Conservation (phyloP, 2,329 filamentous ascomycete genomes). For the Samsoniella hepiali region DNA sequence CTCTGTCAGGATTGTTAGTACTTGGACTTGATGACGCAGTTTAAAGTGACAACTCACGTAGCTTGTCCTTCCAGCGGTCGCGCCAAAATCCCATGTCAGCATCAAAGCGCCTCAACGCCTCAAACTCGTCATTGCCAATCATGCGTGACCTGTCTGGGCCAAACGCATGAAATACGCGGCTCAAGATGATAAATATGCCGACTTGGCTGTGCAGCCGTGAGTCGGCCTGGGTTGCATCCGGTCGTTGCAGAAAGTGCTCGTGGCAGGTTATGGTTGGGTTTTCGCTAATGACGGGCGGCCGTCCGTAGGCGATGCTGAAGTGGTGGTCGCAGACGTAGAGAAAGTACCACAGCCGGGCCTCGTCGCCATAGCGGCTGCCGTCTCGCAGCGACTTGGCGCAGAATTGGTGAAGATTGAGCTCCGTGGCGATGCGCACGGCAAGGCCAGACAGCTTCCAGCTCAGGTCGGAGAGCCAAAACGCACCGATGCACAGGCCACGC, state of each 20-base stretch:
- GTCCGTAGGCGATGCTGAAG: conserved; percentile 58
- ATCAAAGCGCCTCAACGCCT: conserved; percentile 28
- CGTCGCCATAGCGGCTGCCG: conserved; percentile 48
- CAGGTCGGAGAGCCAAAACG: conserved; percentile 61
- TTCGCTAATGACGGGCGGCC: conserved; percentile 58
- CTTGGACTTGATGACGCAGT: background rate
- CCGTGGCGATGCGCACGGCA: conserved; percentile 56
- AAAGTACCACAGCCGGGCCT: conserved; percentile 59
- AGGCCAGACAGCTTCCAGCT: conserved; percentile 57
- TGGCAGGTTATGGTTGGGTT: conserved; percentile 55
- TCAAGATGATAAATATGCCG: conserved; percentile 57
- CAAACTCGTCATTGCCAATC: conserved; percentile 34
- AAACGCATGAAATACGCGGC: conserved; percentile 55
- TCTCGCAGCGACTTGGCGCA: conserved; percentile 45
- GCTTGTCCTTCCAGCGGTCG: conserved; percentile 34
- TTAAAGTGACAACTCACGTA: conserved; percentile 26
- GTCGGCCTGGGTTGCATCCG: conserved; percentile 51
- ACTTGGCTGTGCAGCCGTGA: conserved; percentile 58
- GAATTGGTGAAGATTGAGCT: conserved; percentile 53
- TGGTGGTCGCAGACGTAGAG: conserved; percentile 65
- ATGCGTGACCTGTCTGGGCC: conserved; percentile 49
- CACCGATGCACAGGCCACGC: conserved; percentile 58
- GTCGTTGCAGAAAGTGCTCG: conserved; percentile 50
- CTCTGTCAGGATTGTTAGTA: conserved; percentile 30
- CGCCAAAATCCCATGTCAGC: conserved; percentile 36